Conservation (phyloP, 148 eudicot species). For the Suaeda aralocaspica region DNA sequence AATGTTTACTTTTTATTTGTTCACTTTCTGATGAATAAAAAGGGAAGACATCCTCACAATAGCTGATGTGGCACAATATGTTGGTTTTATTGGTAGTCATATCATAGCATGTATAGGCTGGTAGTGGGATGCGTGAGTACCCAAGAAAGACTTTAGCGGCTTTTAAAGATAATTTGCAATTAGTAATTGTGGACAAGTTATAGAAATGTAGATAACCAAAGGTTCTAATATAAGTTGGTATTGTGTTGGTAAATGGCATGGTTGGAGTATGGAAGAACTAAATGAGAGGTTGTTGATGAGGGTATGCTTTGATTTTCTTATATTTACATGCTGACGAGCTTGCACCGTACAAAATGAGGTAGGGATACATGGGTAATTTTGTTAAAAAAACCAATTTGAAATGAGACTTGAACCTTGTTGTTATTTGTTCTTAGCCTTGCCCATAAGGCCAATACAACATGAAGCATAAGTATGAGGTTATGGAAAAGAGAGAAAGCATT, state of each 20-base stretch:
- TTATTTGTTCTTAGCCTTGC: too few relatives aligned
- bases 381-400: too few relatives aligned
- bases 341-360: too few relatives aligned
- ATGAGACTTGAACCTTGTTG: too few relatives aligned
- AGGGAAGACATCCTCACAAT: background rate
- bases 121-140: background rate
- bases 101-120: background rate
- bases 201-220: background rate
- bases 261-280: too few relatives aligned
- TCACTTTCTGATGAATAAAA: background rate
- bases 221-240: background rate
- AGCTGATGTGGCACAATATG: background rate
- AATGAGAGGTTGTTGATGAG: too few relatives aligned
- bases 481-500: too few relatives aligned
- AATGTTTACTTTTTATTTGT: background rate
- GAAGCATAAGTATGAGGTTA: too few relatives aligned
- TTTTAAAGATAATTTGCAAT: background rate
- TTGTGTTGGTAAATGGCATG: background rate
- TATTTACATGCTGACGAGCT: too few relatives aligned
- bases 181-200: background rate
- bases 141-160: background rate
- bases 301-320: too few relatives aligned
- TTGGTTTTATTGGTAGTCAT: background rate
- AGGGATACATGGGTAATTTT: too few relatives aligned
- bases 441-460: too few relatives aligned